Percentiles rank a stretch among this genome's conserved stretches.
phyloP scores from a whole-genome alignment of 352 stramenopile species.

The Pythium pyrilobum region DNA sequence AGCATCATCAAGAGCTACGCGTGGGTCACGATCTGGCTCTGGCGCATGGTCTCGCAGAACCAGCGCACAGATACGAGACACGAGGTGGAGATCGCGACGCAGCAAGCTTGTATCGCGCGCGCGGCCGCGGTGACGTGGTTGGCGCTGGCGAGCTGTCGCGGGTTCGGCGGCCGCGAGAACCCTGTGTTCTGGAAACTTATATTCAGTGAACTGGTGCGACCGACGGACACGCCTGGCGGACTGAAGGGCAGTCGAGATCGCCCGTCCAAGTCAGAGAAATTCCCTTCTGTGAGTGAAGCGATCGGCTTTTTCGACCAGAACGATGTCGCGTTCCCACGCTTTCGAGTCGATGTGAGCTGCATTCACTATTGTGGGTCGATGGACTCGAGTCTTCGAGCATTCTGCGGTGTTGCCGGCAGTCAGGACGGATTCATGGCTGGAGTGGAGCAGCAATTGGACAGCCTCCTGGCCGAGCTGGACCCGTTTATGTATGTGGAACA shows the following conservation, averaged over 20 bases:
- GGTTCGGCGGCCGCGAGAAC: not conserved
- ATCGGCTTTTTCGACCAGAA: not conserved
- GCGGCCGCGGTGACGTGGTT: not conserved
- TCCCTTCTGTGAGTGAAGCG: not conserved
- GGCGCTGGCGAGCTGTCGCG: not conserved
- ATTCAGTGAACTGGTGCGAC: not conserved
- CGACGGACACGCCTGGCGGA: not conserved
- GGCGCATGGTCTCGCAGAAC: no score
- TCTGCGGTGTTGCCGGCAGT: not conserved
- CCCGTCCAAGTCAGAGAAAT: not conserved
- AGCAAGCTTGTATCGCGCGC: not conserved
- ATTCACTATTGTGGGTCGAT: no score
- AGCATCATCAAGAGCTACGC: not conserved
- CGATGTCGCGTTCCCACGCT: not conserved
- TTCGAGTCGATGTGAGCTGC: not conserved
- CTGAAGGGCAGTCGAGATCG: no score
- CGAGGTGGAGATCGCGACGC: not conserved
- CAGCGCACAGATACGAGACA: no score
- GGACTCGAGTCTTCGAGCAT: no score
- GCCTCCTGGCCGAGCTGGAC: no score
- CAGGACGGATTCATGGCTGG: no score
- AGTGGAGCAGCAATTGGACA: no score
- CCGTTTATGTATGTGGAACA: no score
- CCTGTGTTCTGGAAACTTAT: constrained; percentile 7
- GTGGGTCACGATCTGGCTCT: not conserved